phyloP scores from a whole-genome alignment of 768 basidiomycete species.

The Tephrocybe sp. region DNA sequence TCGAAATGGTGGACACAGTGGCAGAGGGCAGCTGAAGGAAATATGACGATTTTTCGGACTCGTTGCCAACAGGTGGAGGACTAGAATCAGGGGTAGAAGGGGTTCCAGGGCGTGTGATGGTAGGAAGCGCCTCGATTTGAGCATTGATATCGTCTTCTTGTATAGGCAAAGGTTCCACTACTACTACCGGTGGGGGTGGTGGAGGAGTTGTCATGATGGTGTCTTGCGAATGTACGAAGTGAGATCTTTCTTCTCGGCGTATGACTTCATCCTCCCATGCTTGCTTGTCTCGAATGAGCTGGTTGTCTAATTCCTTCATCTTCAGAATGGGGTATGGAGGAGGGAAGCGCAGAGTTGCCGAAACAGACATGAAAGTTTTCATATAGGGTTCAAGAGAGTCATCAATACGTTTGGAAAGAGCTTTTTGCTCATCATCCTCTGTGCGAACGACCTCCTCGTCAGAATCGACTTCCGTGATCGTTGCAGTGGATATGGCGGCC shows the following conservation, averaged over 20 bases:
- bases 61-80: constrained; percentile 26
- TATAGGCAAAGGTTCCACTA: constrained; percentile 20
- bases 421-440: constrained; percentile 68
- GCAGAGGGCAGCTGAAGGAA: constrained; percentile 23
- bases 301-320: constrained; percentile 87
- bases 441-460: constrained; percentile 53
- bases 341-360: constrained; percentile 86
- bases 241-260: constrained; percentile 65
- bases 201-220: constrained; percentile 35
- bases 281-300: constrained; percentile 63
- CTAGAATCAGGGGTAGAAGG: constrained; percentile 30
- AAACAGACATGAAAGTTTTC: constrained; percentile 88
- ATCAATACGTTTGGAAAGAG: constrained; percentile 75
- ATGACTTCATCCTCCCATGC: constrained; percentile 89
- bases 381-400: constrained; percentile 81
- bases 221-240: constrained; percentile 41
- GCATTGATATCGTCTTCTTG: constrained; percentile 56
- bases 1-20: constrained; percentile 21
- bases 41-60: constrained; percentile 31
- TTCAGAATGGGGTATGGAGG: constrained; percentile 85
- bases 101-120: constrained; percentile 30
- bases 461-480: constrained; percentile 29
- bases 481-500: constrained; percentile 15
- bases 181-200: constrained; percentile 1
- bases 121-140: constrained; percentile 59